A percentile compares a stretch with the other conserved stretches of the same genome.
phyloP scores from a whole-genome alignment of 179 eudicot species.

The Silene coronaria region DNA sequence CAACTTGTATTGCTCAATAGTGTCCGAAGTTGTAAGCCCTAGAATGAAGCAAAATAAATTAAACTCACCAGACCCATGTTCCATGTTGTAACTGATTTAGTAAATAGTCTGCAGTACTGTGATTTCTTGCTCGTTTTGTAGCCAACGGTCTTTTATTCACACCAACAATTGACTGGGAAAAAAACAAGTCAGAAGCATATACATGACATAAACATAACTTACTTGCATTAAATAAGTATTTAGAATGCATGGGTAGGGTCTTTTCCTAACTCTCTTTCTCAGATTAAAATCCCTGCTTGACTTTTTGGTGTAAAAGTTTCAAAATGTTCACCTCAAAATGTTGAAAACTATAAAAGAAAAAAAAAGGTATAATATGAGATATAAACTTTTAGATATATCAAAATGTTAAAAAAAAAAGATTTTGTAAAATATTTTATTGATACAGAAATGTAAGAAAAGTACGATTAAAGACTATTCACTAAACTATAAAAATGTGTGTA shows the following conservation, averaged over 20 bases:
- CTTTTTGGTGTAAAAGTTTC: neutral
- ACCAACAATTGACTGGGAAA: constrained; percentile 50
- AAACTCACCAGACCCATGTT: constrained; percentile 72
- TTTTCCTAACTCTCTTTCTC: neutral
- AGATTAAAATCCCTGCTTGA: neutral
- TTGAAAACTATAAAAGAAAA: too few relatives aligned
- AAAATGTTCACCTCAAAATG: neutral
- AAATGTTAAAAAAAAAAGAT: too few relatives aligned
- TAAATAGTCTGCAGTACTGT: constrained; percentile 49
- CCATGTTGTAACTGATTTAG: constrained; percentile 58
- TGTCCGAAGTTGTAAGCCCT: neutral
- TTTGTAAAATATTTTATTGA: too few relatives aligned
- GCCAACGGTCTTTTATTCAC: constrained; percentile 35
- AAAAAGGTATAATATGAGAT: neutral
- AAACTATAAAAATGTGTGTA: neutral
- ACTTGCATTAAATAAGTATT: neutral
- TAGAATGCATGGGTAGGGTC: neutral
- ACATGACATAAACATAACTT: neutral
- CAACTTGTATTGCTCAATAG: neutral
- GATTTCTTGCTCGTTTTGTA: constrained; percentile 71
- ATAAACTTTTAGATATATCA: too few relatives aligned
- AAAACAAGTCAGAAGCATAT: constrained; percentile 16
- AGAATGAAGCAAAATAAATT: constrained; percentile 1
- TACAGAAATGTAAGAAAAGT: neutral
- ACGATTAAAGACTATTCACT: neutral